Evolutionary conservation across 2,329 filamentous ascomycete species (phyloP).

Genomic region (Rhexocercosporidium sp.): DNA sequence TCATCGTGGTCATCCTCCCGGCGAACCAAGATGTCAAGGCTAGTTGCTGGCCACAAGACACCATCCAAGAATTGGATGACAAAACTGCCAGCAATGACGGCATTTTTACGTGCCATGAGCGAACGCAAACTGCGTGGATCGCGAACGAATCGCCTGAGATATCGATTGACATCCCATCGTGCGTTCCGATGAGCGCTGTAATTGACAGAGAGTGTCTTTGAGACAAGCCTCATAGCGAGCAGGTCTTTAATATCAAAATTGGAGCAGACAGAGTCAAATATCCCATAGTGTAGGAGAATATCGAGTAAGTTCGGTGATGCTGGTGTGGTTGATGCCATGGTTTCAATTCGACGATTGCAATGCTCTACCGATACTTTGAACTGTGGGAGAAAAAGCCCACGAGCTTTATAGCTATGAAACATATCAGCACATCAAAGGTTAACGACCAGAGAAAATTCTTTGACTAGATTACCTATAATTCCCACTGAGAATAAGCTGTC

Average conservation of each 20-base stretch:
- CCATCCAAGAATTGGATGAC: background rate
- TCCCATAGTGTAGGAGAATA: background rate
- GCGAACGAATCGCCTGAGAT: background rate
- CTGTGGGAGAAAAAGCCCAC: too few relatives aligned
- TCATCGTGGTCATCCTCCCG: too few relatives aligned
- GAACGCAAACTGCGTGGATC: background rate
- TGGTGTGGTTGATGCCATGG: background rate
- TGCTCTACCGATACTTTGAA: too few relatives aligned
- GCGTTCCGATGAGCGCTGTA: background rate
- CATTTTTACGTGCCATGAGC: background rate
- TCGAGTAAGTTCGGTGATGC: background rate
- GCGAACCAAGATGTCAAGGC: background rate
- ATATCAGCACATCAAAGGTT: too few relatives aligned
- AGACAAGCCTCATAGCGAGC: background rate
- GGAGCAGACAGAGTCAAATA: background rate
- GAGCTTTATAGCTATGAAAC: too few relatives aligned
- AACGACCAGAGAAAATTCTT: too few relatives aligned
- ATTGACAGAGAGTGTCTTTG: background rate
- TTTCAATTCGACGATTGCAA: background rate
- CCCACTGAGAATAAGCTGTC: too few relatives aligned
- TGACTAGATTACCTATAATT: too few relatives aligned
- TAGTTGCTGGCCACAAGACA: background rate
- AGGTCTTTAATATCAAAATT: background rate
- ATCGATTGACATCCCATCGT: background rate
- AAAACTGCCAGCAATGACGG: background rate